Percentiles rank a stretch among this genome's conserved stretches.
These are phyloP conservation scores for Seiridium unicorne DNA, from an alignment of 2,329 filamentous ascomycete species.

Conservation along the genomic window DNA sequence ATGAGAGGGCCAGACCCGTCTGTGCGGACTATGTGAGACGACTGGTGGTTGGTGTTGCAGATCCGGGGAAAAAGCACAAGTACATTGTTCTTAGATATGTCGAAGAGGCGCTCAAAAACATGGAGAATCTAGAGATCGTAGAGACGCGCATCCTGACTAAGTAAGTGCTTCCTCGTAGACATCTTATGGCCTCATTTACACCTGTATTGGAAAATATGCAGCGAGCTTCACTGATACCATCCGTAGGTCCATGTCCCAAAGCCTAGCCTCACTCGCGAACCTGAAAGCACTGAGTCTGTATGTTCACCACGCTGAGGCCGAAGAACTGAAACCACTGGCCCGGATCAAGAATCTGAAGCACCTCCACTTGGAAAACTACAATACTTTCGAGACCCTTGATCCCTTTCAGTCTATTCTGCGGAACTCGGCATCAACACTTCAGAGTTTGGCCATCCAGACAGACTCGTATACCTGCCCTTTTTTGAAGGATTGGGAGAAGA, in stretches of 20 bases:
- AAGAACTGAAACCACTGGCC: neutral
- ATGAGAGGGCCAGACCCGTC: constrained; percentile 6
- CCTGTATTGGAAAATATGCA: neutral
- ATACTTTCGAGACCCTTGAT: neutral
- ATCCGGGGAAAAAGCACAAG: constrained; percentile 8
- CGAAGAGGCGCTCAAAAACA: constrained; percentile 6
- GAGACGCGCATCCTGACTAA: neutral
- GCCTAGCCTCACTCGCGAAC: constrained; percentile 4
- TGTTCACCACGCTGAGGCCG: neutral
- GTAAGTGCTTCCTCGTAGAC: neutral
- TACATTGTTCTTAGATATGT: constrained; percentile 8
- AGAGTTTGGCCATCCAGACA: neutral
- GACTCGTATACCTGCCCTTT: neutral
- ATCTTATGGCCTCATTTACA: neutral
- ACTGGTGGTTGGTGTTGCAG: neutral
- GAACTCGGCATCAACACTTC: constrained; percentile 7
- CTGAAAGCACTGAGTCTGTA: constrained; percentile 5
- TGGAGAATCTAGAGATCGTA: constrained; percentile 7
- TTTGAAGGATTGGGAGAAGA: neutral
- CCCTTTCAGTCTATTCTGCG: neutral
- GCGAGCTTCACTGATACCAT: neutral
- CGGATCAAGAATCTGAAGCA: constrained; percentile 6
- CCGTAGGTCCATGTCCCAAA: neutral
- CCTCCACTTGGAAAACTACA: neutral
- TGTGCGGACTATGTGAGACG: constrained; percentile 5